These are phyloP conservation scores for Malus sieversii DNA, from an alignment of 306 rosid genomes.

Conservation along the genomic window DNA sequence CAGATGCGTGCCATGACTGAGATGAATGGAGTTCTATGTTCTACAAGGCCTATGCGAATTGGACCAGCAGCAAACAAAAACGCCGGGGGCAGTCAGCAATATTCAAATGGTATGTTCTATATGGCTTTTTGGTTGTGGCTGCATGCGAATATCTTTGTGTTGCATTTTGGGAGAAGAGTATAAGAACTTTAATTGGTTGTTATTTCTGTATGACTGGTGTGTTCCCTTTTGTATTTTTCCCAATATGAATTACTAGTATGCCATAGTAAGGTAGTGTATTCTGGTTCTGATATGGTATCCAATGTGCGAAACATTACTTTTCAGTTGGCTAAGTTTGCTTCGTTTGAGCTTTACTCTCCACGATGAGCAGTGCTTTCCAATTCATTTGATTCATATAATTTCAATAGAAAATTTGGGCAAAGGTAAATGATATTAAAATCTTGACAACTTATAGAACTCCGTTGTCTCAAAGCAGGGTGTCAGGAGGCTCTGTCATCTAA, in stretches of 20 bases:
- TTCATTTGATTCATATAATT: constrained; percentile 52
- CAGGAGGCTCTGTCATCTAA: constrained; percentile 92
- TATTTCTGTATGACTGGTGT: background rate
- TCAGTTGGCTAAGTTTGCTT: constrained; percentile 17
- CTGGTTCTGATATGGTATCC: constrained; percentile 7
- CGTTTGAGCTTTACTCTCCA: constrained; percentile 38
- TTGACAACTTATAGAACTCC: constrained; percentile 69
- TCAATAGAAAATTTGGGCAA: constrained; percentile 53
- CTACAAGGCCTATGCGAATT: constrained; percentile 89
- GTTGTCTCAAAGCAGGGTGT: constrained; percentile 98
- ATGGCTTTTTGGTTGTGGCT: background rate
- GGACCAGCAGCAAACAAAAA: constrained; percentile 91
- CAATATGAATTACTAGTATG: background rate
- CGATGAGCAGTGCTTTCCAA: constrained; percentile 43
- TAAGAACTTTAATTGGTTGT: background rate
- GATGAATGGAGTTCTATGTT: constrained; percentile 88
- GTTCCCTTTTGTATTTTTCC: background rate
- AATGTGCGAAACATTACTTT: constrained; percentile 12
- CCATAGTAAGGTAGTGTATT: background rate
- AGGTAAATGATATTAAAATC: constrained; percentile 33
- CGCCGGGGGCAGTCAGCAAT: constrained; percentile 49
- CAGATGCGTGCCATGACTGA: constrained; percentile 81
- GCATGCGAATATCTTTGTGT: background rate
- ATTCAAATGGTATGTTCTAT: constrained; percentile 44
- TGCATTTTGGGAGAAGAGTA: background rate